These are phyloP conservation scores for Penicillium simplicissimum DNA, from an alignment of 495 filamentous ascomycete genomes.

Conservation along the genomic window DNA sequence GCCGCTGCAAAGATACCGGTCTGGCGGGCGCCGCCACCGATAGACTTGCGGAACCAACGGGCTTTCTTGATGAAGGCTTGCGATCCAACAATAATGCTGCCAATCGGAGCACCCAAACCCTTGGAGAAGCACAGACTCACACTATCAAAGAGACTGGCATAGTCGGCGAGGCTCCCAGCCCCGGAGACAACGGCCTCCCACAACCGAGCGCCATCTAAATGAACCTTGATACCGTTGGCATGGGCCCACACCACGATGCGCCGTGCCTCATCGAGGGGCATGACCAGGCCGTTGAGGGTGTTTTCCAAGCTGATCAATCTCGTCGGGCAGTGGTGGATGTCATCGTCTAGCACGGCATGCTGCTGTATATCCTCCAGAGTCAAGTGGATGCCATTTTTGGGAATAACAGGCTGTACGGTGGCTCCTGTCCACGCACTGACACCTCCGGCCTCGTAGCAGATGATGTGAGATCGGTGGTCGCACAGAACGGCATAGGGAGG, in stretches of 20 bases:
- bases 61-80: slow-evolving; percentile 67
- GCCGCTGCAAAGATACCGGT: slow-evolving; percentile 52
- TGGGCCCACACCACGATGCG: slow-evolving; percentile 71
- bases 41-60: slow-evolving; percentile 77
- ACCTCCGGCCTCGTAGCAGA: slow-evolving; percentile 52
- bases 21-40: slow-evolving; percentile 83
- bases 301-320: slow-evolving; percentile 83
- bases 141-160: slow-evolving; percentile 72
- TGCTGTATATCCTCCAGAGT: slow-evolving; percentile 74
- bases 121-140: slow-evolving; percentile 86
- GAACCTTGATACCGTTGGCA: slow-evolving; percentile 65
- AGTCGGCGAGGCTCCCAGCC: slow-evolving; percentile 65
- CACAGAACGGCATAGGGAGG: slow-evolving; percentile 54
- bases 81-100: slow-evolving; percentile 72
- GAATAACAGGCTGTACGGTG: slow-evolving; percentile 39
- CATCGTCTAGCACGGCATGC: slow-evolving; percentile 40
- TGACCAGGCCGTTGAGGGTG: slow-evolving; percentile 74
- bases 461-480: slow-evolving; percentile 50
- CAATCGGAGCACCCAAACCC: slow-evolving; percentile 85
- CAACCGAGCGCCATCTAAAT: slow-evolving; percentile 82
- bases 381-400: slow-evolving; percentile 67
- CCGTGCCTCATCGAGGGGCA: slow-evolving; percentile 69
- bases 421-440: slow-evolving; percentile 49
- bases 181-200: slow-evolving; percentile 73
- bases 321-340: slow-evolving; percentile 63